Conservation (phyloP, 2,329 filamentous ascomycete genomes). For the Fusarium sp. region DNA sequence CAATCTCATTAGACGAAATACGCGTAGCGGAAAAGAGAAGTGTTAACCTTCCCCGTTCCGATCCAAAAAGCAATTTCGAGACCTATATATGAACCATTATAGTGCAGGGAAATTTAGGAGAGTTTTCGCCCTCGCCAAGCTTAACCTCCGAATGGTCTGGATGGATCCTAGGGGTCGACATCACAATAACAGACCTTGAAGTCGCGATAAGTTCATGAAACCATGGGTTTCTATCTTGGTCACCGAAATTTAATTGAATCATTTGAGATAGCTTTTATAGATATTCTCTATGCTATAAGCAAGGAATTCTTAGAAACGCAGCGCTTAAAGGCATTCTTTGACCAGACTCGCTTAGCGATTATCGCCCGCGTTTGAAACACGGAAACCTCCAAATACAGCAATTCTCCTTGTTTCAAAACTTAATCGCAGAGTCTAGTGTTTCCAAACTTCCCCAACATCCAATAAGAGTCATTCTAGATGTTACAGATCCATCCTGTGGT, state of each 20-base stretch:
- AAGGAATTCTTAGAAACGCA: fast-evolving
- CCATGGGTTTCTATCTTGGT: not conserved
- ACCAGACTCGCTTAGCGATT: not conserved
- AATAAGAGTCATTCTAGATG: not conserved
- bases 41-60: not conserved
- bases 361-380: slow-evolving; percentile 10
- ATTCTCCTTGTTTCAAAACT: slow-evolving; percentile 25
- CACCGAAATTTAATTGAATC: too few species aligned
- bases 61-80: not conserved
- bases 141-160: not conserved
- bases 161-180: not conserved
- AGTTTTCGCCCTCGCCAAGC: not conserved
- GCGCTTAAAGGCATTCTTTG: not conserved
- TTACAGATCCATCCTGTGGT: slow-evolving; percentile 3
- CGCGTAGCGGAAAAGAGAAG: not conserved
- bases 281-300: not conserved
- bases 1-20: not conserved
- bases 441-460: not conserved
- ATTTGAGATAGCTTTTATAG: fast-evolving
- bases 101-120: not conserved
- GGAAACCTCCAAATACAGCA: slow-evolving; percentile 19
- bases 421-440: slow-evolving; percentile 5
- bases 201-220: not conserved
- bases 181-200: not conserved
- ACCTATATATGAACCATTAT: not conserved